These are phyloP conservation scores for Nicotiana attenuata DNA, from an alignment of 257 asterid genomes.

Conservation along the genomic window DNA sequence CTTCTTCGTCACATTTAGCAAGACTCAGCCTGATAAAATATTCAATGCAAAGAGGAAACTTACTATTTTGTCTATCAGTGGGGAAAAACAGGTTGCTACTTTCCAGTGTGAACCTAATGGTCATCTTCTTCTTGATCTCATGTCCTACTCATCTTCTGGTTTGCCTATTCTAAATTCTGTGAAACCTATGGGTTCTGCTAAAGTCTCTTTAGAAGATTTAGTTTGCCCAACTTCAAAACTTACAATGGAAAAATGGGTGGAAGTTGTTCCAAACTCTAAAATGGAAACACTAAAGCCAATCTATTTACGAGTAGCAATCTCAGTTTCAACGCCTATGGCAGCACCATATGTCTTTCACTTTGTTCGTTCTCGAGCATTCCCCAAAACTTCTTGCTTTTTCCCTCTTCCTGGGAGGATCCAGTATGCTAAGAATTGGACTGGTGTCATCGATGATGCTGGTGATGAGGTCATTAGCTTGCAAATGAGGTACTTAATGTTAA, in stretches of 20 bases:
- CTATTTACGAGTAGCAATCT: slow-evolving; percentile 68
- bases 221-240: slow-evolving; percentile 44
- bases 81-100: slow-evolving; percentile 65
- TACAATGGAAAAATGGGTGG: slow-evolving; percentile 80
- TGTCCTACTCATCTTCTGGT: slow-evolving; percentile 35
- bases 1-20: slow-evolving; percentile 58
- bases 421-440: slow-evolving; percentile 32
- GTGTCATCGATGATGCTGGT: slow-evolving; percentile 61
- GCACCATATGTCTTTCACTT: slow-evolving; percentile 53
- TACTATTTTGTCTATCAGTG: slow-evolving; percentile 59
- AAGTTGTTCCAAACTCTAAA: slow-evolving; percentile 58
- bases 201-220: slow-evolving; percentile 54
- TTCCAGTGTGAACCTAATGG: slow-evolving; percentile 88
- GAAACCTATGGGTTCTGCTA: slow-evolving; percentile 51
- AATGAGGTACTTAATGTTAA: slow-evolving; percentile 50
- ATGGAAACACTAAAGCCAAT: slow-evolving; percentile 41
- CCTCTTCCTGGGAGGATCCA: slow-evolving; percentile 51
- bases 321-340: slow-evolving; percentile 64
- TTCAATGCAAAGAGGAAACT: slow-evolving; percentile 74
- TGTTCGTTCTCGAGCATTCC: slow-evolving; percentile 48
- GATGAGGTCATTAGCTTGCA: slow-evolving; percentile 60
- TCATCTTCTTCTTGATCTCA: slow-evolving; percentile 56
- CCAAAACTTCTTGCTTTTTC: slow-evolving; percentile 59
- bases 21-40: slow-evolving; percentile 70
- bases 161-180: slow-evolving; percentile 35